These are phyloP conservation scores for Colletotrichum sublineola DNA, from an alignment of 2,329 filamentous ascomycete genomes.

Conservation along the genomic window DNA sequence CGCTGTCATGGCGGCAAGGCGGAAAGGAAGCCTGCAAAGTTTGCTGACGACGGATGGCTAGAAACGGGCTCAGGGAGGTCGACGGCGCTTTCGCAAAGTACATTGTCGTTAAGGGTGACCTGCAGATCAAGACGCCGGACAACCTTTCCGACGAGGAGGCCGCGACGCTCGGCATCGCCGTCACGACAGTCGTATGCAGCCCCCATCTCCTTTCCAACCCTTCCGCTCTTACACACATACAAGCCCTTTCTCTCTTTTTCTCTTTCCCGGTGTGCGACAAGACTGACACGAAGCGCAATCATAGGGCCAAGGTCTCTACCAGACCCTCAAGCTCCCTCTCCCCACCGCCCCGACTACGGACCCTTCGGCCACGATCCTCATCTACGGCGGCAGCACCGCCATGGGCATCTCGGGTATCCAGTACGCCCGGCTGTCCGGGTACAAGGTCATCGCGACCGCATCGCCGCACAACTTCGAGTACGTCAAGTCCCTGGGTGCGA, in stretches of 20 bases:
- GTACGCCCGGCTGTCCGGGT: slow-evolving; percentile 54
- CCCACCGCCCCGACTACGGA: slow-evolving; percentile 57
- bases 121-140: slow-evolving; percentile 60
- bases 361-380: slow-evolving; percentile 53
- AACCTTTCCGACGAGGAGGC: slow-evolving; percentile 61
- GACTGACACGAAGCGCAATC: neutral
- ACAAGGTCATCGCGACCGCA: slow-evolving; percentile 48
- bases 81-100: slow-evolving; percentile 59
- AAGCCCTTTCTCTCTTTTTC: slow-evolving; percentile 1
- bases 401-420: slow-evolving; percentile 64
- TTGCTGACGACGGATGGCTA: slow-evolving; percentile 23
- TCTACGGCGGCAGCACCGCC: slow-evolving; percentile 63
- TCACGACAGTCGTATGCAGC: slow-evolving; percentile 56
- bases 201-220: neutral
- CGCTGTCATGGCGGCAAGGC: neutral
- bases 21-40: neutral
- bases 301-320: slow-evolving; percentile 64
- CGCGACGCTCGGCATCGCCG: slow-evolving; percentile 58
- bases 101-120: slow-evolving; percentile 54
- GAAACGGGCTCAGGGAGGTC: slow-evolving; percentile 47
- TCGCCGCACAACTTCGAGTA: slow-evolving; percentile 54
- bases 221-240: neutral
- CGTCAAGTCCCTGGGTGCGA: slow-evolving; percentile 49
- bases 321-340: slow-evolving; percentile 59
- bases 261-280: neutral